Conservation (phyloP, 257 asterid genomes). For the Ballota nigra region DNA sequence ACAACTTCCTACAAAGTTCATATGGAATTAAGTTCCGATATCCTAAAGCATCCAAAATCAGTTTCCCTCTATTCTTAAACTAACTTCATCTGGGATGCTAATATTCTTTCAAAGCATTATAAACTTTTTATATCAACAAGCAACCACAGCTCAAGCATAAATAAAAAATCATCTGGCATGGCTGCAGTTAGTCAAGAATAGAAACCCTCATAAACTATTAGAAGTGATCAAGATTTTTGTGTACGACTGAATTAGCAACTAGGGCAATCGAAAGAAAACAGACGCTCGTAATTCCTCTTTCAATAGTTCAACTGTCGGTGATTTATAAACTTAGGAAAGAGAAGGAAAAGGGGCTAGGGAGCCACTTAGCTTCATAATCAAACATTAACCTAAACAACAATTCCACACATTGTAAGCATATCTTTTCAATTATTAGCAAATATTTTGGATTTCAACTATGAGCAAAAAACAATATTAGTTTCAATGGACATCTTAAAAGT, state of each 20-base stretch:
- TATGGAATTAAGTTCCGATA: too few species aligned
- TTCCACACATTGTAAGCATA: neutral
- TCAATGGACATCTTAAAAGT: neutral
- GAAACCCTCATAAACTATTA: neutral
- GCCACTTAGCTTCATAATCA: neutral
- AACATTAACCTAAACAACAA: neutral
- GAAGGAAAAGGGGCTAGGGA: too few species aligned
- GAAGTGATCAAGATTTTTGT: constrained; percentile 5
- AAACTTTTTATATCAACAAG: neutral
- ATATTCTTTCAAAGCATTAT: neutral
- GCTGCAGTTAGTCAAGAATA: neutral
- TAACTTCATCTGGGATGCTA: neutral
- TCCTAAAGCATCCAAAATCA: too few species aligned
- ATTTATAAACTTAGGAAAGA: neutral
- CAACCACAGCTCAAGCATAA: neutral
- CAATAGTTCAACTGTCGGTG: neutral
- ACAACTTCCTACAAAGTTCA: too few species aligned
- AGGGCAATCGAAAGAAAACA: neutral
- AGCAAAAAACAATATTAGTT: neutral
- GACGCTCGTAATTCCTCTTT: neutral
- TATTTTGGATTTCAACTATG: neutral
- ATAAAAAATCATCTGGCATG: neutral
- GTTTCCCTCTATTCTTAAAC: too few species aligned
- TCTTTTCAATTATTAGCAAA: neutral
- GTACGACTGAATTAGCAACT: constrained; percentile 1